Conservation (phyloP, 225 moss, liverwort and hornwort species). For the Straminergon stramineum region DNA sequence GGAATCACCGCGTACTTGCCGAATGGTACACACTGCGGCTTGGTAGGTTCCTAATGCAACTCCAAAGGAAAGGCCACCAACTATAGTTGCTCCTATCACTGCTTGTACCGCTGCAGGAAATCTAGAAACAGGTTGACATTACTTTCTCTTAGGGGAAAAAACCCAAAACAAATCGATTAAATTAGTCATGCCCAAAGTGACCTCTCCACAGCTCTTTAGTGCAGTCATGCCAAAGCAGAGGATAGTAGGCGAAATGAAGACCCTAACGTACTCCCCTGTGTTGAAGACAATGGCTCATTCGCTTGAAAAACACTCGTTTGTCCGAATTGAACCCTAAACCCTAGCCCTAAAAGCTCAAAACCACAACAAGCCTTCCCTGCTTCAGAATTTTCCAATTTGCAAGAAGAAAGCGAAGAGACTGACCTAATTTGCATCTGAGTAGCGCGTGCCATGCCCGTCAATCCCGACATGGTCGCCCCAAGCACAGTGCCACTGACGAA, state of each 20-base stretch:
- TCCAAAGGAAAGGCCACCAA: slow-evolving; percentile 37
- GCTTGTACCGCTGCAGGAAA: slow-evolving; percentile 36
- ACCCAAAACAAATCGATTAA: background rate
- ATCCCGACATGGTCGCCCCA: slow-evolving; percentile 44
- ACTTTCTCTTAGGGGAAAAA: background rate
- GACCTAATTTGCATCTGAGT: slow-evolving; percentile 42
- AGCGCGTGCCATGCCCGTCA: slow-evolving; percentile 38
- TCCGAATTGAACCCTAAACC: background rate
- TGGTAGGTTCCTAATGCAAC: slow-evolving; percentile 34
- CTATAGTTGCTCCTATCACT: slow-evolving; percentile 28
- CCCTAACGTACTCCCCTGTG: too few species aligned
- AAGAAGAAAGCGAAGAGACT: background rate
- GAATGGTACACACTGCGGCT: slow-evolving; percentile 29
- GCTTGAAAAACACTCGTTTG: too few species aligned
- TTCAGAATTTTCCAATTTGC: background rate
- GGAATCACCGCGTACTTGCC: slow-evolving; percentile 32
- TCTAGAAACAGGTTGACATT: slow-evolving; percentile 1
- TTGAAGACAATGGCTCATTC: too few species aligned
- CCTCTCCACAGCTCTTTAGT: too few species aligned
- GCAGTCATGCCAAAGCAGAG: too few species aligned
- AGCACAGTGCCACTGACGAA: slow-evolving; percentile 40
- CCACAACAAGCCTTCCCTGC: background rate
- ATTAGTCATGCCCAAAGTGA: too few species aligned
- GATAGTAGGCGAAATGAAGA: too few species aligned
- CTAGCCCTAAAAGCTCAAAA: background rate